Conservation (phyloP, 257 asterid genomes). For the Solanum ossicruentum region DNA sequence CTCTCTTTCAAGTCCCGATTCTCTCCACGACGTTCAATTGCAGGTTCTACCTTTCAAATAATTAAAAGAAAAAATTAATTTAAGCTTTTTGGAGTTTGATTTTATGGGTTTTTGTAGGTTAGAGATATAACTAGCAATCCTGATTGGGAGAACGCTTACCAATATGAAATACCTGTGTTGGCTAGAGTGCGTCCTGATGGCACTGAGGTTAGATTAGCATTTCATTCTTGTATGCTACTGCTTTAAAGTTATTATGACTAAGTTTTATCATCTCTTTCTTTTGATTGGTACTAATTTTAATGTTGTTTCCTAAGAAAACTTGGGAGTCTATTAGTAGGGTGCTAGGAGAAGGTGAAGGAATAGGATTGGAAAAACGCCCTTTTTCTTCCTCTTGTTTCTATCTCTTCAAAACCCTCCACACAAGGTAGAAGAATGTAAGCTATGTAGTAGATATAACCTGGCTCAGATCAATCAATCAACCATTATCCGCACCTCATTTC, state of each 20-base stretch:
- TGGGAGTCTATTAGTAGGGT: neutral
- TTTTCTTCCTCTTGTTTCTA: neutral
- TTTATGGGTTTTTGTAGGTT: constrained; percentile 19
- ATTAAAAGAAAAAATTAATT: neutral
- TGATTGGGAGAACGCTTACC: constrained; percentile 87
- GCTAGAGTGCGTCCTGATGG: constrained; percentile 69
- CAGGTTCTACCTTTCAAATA: constrained; percentile 24
- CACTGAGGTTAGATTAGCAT: constrained; percentile 37
- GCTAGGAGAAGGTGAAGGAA: neutral
- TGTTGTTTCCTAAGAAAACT: neutral
- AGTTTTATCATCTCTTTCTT: neutral
- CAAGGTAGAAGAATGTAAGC: neutral
- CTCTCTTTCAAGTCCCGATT: constrained; percentile 39
- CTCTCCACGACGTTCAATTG: constrained; percentile 35
- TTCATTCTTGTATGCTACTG: neutral
- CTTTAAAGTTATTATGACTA: neutral
- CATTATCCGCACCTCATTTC: neutral
- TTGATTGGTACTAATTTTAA: neutral
- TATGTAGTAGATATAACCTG: neutral
- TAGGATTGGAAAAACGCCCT: neutral
- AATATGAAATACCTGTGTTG: constrained; percentile 91
- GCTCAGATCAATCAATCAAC: neutral
- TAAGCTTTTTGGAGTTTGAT: neutral
- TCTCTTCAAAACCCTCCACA: neutral
- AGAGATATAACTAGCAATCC: constrained; percentile 76